phyloP scores from a whole-genome alignment of 2,329 filamentous ascomycete genomes.

The Fusarium sp. region DNA sequence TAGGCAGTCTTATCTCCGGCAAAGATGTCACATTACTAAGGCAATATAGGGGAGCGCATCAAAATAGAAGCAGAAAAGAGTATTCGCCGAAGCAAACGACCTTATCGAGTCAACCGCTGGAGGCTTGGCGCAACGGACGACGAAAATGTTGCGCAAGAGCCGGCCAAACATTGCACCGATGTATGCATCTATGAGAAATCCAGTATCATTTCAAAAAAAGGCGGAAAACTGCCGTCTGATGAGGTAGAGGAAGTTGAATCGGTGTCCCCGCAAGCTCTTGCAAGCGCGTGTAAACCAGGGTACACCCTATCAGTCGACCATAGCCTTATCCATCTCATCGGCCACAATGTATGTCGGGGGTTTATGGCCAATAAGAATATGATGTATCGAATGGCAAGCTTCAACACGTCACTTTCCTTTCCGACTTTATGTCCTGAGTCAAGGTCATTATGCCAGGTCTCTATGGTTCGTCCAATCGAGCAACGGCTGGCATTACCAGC shows the following conservation, averaged over 20 bases:
- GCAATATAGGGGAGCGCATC: conserved; percentile 1
- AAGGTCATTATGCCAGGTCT: neutral
- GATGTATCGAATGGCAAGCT: conserved; percentile 1
- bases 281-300: fast-evolving
- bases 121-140: neutral
- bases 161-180: neutral
- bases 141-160: neutral
- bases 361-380: conserved; percentile 24
- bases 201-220: fast-evolving
- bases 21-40: neutral
- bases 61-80: neutral
- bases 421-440: neutral
- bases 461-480: conserved; percentile 4
- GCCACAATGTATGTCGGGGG: conserved; percentile 31
- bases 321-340: conserved; percentile 24
- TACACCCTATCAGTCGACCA: conserved; percentile 17
- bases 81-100: neutral
- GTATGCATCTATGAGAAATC: neutral
- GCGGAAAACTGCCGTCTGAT: neutral
- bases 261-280: too few species aligned
- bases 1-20: neutral
- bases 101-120: conserved; percentile 32
- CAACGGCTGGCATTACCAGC: conserved; percentile 10
- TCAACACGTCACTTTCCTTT: neutral
- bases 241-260: neutral